A percentile compares a stretch with the other conserved stretches of the same genome.
Evolutionary conservation across 257 asterid species (phyloP).

Genomic region (Striga asiatica): DNA sequence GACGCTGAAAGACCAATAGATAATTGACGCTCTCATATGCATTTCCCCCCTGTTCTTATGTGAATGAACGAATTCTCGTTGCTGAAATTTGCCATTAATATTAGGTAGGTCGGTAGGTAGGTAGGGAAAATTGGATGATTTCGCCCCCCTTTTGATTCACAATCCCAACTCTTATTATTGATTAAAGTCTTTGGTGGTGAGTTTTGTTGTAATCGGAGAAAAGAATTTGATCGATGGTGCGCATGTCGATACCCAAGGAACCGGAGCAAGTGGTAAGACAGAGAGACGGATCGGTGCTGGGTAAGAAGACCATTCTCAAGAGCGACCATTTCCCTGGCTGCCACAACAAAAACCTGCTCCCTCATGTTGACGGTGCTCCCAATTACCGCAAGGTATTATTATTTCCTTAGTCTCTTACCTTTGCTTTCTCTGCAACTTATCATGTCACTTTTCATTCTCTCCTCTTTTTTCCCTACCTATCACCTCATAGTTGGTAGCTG

Average conservation of each 20-base stretch:
- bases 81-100: too few relatives aligned
- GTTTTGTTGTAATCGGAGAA: too few relatives aligned
- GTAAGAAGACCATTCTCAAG: slow-evolving; percentile 92
- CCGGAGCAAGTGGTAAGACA: slow-evolving; percentile 80
- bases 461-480: too few relatives aligned
- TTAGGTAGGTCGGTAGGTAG: too few relatives aligned
- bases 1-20: too few relatives aligned
- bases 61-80: too few relatives aligned
- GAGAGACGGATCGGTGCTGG: slow-evolving; percentile 95
- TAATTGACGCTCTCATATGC: too few relatives aligned
- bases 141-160: too few relatives aligned
- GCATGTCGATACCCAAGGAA: slow-evolving; percentile 68
- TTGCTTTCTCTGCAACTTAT: neutral
- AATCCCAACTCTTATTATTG: too few relatives aligned
- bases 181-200: too few relatives aligned
- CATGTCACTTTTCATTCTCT: neutral
- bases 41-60: too few relatives aligned
- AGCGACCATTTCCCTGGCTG: slow-evolving; percentile 99
- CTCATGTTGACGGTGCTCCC: slow-evolving; percentile 93
- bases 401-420: neutral
- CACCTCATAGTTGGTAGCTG: neutral
- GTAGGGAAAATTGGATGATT: too few relatives aligned
- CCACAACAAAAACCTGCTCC: slow-evolving; percentile 79
- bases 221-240: slow-evolving; percentile 13
- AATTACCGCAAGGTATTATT: slow-evolving; percentile 79